These are phyloP conservation scores for Paecilomyces formosus DNA, from an alignment of 2,329 filamentous ascomycete genomes.

Conservation along the genomic window DNA sequence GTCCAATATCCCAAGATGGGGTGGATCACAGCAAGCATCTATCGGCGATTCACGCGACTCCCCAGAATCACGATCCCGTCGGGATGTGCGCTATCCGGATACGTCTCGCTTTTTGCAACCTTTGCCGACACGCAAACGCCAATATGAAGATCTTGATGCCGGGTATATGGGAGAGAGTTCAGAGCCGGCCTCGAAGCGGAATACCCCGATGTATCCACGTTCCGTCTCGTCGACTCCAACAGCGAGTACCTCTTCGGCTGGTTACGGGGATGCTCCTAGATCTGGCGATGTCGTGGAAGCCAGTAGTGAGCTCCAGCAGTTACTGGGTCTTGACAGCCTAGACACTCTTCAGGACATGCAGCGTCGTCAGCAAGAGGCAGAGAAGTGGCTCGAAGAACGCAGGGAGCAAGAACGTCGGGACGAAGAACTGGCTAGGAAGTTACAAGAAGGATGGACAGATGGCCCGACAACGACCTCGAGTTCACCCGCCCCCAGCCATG, in stretches of 20 bases:
- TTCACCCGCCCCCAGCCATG: background rate
- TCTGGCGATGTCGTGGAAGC: background rate
- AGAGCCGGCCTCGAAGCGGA: conserved; percentile 7
- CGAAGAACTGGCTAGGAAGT: conserved; percentile 28
- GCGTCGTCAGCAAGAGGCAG: conserved; percentile 23
- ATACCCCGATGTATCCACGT: background rate
- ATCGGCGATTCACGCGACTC: conserved; percentile 3
- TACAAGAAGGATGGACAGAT: conserved; percentile 24
- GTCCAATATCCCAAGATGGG: background rate
- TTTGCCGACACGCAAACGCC: conserved; percentile 10
- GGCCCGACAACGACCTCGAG: conserved; percentile 1
- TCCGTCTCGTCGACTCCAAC: background rate
- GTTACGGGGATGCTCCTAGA: background rate
- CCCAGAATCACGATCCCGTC: background rate
- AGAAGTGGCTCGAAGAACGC: conserved; percentile 20
- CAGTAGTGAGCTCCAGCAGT: conserved; percentile 11
- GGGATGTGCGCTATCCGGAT: background rate
- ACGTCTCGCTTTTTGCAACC: conserved; percentile 2
- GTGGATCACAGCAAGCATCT: background rate
- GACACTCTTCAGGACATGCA: conserved; percentile 18
- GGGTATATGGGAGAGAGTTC: conserved; percentile 4
- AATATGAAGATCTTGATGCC: conserved; percentile 2
- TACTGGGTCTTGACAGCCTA: conserved; percentile 17
- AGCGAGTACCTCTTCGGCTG: background rate
- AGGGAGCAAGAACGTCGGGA: conserved; percentile 29